Base-by-base conservation (phyloP, 148 eudicot genomes). In the Amaranthus palmeri region DNA sequence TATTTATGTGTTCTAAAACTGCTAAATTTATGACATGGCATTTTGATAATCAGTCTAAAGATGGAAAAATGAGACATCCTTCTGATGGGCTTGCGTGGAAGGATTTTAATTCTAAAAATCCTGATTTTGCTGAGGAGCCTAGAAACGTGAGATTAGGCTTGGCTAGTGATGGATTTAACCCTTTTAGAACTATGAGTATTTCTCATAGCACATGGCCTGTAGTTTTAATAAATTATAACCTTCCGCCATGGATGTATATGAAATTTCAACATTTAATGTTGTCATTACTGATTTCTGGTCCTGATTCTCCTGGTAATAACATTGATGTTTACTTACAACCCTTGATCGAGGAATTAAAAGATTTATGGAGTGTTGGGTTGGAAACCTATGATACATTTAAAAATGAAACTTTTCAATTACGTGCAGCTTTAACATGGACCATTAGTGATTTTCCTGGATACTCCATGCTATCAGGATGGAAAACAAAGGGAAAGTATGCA, bases 401-500 rank as follows among this genome's bases (percentile, higher is more conserved):
- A 52, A 44, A 61, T 15, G 18, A 69, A 50, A 41, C 60, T 11
- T 76, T 76, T 43, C 52, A 42, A 36, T 41, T 76, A 10, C 45
- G 52, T 69, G 69, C 54, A 18, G 3, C 14, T 12, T 53, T 76
- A 12, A 17, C 11, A 7, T 42, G 62, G 51, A 69, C 69, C 0
- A 69, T 76, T 10, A 76, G 57, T 74, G 65, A 66, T 47, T 74
- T 74, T 46, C 71, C 65, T 4, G 54, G 64, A 1, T 55, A 69
- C 43, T 55, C 15, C 14, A 69, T 69, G 72, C 44, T 69, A 9
- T 69, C 62, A 3, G 51, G 72, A n/a, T 55, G 50, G 72, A 69
- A 54, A 54, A 69, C 63, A 3, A 69, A 55, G 62, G 72, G 72
- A 4, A 54, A 54, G 36, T 54, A 4, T 43, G 63, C 72, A 13